These are phyloP conservation scores for Talaromyces islandicus DNA, from an alignment of 2,329 filamentous ascomycete species.

Conservation along the genomic window DNA sequence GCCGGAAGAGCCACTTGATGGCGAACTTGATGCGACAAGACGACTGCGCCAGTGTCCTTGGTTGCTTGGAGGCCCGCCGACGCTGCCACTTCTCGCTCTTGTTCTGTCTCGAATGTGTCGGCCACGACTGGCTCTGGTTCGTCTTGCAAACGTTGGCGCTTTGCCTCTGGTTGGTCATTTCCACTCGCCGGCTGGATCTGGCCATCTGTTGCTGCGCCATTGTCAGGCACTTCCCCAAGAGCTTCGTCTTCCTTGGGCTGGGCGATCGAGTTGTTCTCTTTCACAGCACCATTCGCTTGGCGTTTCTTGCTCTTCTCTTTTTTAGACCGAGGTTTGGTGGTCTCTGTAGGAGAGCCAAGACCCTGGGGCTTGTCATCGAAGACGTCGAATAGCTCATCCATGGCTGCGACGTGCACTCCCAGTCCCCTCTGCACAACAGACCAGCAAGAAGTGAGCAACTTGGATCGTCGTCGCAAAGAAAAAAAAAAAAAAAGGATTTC, in stretches of 20 bases:
- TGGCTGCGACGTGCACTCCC: constrained; percentile 27
- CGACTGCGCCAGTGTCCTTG: constrained; percentile 61
- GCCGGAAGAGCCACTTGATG: constrained; percentile 95
- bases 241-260: constrained; percentile 26
- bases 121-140: constrained; percentile 77
- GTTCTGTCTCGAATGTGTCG: constrained; percentile 89
- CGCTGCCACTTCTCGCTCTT: constrained; percentile 82
- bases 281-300: constrained; percentile 74
- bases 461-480: not conserved
- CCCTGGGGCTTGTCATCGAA: constrained; percentile 64
- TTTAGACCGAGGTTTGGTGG: constrained; percentile 32
- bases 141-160: constrained; percentile 47
- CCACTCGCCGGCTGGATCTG: constrained; percentile 15
- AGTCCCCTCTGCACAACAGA: not conserved
- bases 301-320: constrained; percentile 74
- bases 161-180: constrained; percentile 38
- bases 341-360: constrained; percentile 23
- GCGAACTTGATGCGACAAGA: constrained; percentile 93
- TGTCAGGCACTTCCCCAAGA: constrained; percentile 17
- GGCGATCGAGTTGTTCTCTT: constrained; percentile 37
- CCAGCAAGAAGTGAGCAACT: constrained; percentile 1
- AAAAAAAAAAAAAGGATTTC: constrained; percentile 22
- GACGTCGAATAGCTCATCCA: constrained; percentile 78
- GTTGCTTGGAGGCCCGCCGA: constrained; percentile 61
- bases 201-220: constrained; percentile 11